Base-by-base conservation (phyloP, 768 basidiomycete species). In the Lactarius quietus region DNA sequence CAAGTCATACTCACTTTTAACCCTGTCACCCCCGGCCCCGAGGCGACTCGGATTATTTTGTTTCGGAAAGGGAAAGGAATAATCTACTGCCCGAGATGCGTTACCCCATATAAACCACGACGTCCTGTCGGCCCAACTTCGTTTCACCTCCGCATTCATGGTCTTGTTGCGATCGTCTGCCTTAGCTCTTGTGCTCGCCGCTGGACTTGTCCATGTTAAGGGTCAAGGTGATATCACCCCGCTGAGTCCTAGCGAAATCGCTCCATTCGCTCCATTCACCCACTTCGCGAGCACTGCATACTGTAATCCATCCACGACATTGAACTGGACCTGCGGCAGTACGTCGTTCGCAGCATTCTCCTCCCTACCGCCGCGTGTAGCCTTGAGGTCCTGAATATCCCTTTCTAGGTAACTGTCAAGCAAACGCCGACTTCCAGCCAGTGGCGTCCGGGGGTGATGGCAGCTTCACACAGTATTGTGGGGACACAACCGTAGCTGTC, bases 381-480 rank as follows among this genome's bases (percentile, higher is more conserved):
- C 48, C 18, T 1, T 31, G n/a, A 5, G 5, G 23, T 41, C 20
- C 38, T 59, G 33, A 57, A 18, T 56, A 10, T 10, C 3, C 14
- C 54, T 31, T 31, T 14, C 14, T 39, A 82, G 81, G 72, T 14
- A 78, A 82, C 70, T 85, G 83, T 69, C 55, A 78, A 1, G 82
- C 80, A 3, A 84, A 81, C 69, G 73, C 81, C 3, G 62, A 67
- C 20, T 86, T 86, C 65, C 58, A 76, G 35, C 81, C 83, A 0
- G 72, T 80, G 33, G 82, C 80, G 4, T 75, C 80, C 15, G 83
- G 84, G 12, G 84, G 83, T 5, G 73, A 84, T 55, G 83, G 81
- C 6, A 65, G 69, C 56, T 55, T 56, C 0, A 70, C 74, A 2
- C 84, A 83, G 63, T 83, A 77, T 68, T 84, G 80, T 82, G 53